A percentile compares a stretch with the other conserved stretches of the same genome.
Evolutionary conservation across 2,329 filamentous ascomycete species (phyloP).

Genomic region (Aschersonia sp.): DNA sequence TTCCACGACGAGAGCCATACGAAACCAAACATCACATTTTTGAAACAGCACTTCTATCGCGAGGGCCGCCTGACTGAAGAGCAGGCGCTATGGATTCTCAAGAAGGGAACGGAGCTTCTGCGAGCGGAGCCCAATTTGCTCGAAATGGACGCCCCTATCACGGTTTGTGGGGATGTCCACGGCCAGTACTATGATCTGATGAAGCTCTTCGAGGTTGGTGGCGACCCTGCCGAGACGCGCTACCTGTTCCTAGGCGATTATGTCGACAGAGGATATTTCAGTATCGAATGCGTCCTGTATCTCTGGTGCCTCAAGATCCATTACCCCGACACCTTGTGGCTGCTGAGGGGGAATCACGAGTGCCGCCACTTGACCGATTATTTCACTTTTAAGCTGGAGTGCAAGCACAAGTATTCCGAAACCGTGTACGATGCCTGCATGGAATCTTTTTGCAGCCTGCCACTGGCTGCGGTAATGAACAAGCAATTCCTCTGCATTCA

Average conservation of each 20-base stretch:
- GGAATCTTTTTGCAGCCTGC: conserved; percentile 91
- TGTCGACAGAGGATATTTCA: conserved; percentile 96
- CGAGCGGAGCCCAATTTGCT: conserved; percentile 85
- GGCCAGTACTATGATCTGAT: conserved; percentile 99
- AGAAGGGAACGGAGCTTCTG: conserved; percentile 73
- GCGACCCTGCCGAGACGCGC: conserved; percentile 87
- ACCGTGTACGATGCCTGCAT: conserved; percentile 93
- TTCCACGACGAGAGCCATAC: conserved; percentile 71
- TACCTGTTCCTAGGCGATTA: conserved; percentile 98
- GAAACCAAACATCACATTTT: conserved; percentile 85
- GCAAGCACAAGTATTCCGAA: conserved; percentile 99
- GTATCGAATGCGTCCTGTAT: conserved; percentile 97
- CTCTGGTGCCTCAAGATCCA: conserved; percentile 98
- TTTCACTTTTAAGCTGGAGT: conserved; percentile 99
- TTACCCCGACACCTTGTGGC: conserved; percentile 94
- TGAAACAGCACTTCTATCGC: conserved; percentile 97
- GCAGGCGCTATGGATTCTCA: conserved; percentile 91
- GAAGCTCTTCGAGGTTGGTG: conserved; percentile 98
- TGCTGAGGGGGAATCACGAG: conserved; percentile 95
- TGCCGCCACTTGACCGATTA: conserved; percentile 98
- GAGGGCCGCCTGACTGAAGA: conserved; percentile 95
- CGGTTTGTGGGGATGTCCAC: conserved; percentile 95
- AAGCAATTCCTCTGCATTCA: conserved; percentile 99
- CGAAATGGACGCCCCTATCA: conserved; percentile 99
- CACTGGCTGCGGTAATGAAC: conserved; percentile 96